Conservation (phyloP, 2,329 filamentous ascomycete species). For the Emergomyces pasteurianus region DNA sequence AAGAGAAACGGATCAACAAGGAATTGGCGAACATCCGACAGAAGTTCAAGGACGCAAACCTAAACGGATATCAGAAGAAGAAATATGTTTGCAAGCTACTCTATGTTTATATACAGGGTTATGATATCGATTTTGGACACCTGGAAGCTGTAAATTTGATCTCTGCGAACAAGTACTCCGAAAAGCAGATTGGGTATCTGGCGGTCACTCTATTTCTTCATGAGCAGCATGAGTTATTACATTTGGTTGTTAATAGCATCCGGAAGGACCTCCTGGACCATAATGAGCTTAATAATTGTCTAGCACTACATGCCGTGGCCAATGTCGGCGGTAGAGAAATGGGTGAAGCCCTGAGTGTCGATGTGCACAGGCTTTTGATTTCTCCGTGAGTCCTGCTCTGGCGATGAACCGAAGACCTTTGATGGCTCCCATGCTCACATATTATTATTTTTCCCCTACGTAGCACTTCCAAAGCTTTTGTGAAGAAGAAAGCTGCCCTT, state of each 20-base stretch:
- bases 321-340: conserved; percentile 96
- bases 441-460: neutral
- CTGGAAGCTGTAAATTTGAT: conserved; percentile 97
- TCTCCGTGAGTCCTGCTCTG: conserved; percentile 58
- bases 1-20: conserved; percentile 99
- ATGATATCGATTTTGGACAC: conserved; percentile 98
- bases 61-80: conserved; percentile 98
- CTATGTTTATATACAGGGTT: conserved; percentile 97
- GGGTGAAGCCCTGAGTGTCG: conserved; percentile 82
- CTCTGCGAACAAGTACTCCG: conserved; percentile 91
- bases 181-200: conserved; percentile 98
- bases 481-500: conserved; percentile 97
- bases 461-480: conserved; percentile 82
- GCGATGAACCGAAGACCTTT: neutral
- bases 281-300: conserved; percentile 94
- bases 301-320: conserved; percentile 92
- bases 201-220: conserved; percentile 95
- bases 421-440: neutral
- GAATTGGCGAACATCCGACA: conserved; percentile 96
- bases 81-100: conserved; percentile 99
- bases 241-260: conserved; percentile 96
- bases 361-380: conserved; percentile 88
- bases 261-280: conserved; percentile 88
- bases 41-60: conserved; percentile 91
- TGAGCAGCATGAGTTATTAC: conserved; percentile 89